Percentiles rank a stretch among this genome's conserved stretches.
These are phyloP conservation scores for Candida golubevii DNA, from an alignment of 805 yeast genomes.

Conservation along the genomic window DNA sequence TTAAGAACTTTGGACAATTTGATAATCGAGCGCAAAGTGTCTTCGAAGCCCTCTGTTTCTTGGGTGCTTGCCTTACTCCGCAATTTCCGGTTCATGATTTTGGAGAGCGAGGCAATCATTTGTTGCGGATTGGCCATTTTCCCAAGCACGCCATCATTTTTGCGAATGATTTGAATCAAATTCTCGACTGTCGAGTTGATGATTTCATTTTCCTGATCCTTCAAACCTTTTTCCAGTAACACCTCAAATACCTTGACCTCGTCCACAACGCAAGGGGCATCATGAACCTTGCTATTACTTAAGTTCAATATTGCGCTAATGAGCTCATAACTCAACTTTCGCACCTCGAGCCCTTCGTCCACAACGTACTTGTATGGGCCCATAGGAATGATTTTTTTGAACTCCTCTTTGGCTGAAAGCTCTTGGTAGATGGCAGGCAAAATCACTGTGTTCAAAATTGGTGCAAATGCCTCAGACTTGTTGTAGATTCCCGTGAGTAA, in stretches of 20 bases:
- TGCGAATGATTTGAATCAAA: constrained; percentile 29
- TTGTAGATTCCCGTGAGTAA: constrained; percentile 58
- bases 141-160: constrained; percentile 22
- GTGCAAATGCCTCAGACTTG: constrained; percentile 44
- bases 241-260: constrained; percentile 34
- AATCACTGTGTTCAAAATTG: constrained; percentile 38
- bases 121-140: constrained; percentile 24
- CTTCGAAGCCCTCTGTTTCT: constrained; percentile 56
- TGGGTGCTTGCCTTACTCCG: constrained; percentile 64
- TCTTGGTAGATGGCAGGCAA: constrained; percentile 53
- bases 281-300: constrained; percentile 16
- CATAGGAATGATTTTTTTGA: constrained; percentile 65
- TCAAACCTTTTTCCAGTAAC: constrained; percentile 47
- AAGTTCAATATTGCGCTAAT: constrained; percentile 48
- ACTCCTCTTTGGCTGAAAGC: constrained; percentile 50
- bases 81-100: constrained; percentile 43
- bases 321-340: constrained; percentile 69
- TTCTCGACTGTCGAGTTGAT: constrained; percentile 47
- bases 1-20: constrained; percentile 25
- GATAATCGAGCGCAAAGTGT: constrained; percentile 34
- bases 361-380: constrained; percentile 84
- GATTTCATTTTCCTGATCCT: constrained; percentile 60
- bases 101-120: constrained; percentile 33
- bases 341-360: constrained; percentile 70
- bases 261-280: constrained; percentile 21